A percentile compares a stretch with the other conserved stretches of the same genome.
phyloP scores from a whole-genome alignment of 1,139 yeast genomes.

The Meyerozyma carpophila region DNA sequence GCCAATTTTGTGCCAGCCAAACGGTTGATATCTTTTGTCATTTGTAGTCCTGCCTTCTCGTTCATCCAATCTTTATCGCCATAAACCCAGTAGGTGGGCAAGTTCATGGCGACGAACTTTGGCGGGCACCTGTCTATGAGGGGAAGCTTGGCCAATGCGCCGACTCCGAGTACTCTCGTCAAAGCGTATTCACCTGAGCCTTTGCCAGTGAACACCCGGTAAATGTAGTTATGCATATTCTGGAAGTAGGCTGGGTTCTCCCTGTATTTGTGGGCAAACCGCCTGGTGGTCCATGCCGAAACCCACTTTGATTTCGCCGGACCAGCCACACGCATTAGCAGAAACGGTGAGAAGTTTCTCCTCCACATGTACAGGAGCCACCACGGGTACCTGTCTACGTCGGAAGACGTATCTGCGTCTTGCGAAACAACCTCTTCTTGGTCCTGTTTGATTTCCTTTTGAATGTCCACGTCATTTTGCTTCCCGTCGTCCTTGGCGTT shows the following conservation, averaged over 20 bases:
- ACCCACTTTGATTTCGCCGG: constrained; percentile 34
- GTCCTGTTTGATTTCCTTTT: constrained; percentile 11
- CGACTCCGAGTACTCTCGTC: constrained; percentile 34
- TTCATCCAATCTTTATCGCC: constrained; percentile 50
- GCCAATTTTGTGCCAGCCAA: constrained; percentile 16
- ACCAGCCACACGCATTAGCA: constrained; percentile 30
- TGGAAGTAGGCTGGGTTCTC: constrained; percentile 28
- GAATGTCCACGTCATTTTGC: constrained; percentile 5
- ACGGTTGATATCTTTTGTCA: constrained; percentile 34
- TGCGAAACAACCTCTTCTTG: constrained; percentile 12
- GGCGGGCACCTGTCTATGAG: constrained; percentile 40
- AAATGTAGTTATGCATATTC: constrained; percentile 37
- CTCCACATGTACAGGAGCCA: constrained; percentile 29
- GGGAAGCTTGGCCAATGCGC: constrained; percentile 40
- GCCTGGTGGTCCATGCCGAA: constrained; percentile 37
- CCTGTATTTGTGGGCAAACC: constrained; percentile 31
- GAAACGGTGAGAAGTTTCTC: constrained; percentile 33
- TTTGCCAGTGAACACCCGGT: constrained; percentile 33
- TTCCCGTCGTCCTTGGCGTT: background rate
- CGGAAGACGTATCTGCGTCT: background rate
- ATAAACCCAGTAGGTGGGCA: constrained; percentile 42
- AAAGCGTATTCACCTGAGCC: constrained; percentile 47
- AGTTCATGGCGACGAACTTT: constrained; percentile 27
- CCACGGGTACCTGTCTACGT: background rate
- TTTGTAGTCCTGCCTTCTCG: constrained; percentile 37